A percentile compares a stretch with the other conserved stretches of the same genome.
Evolutionary conservation across 495 filamentous ascomycete genomes (phyloP).

Genomic region (Aspergillus panamensis): DNA sequence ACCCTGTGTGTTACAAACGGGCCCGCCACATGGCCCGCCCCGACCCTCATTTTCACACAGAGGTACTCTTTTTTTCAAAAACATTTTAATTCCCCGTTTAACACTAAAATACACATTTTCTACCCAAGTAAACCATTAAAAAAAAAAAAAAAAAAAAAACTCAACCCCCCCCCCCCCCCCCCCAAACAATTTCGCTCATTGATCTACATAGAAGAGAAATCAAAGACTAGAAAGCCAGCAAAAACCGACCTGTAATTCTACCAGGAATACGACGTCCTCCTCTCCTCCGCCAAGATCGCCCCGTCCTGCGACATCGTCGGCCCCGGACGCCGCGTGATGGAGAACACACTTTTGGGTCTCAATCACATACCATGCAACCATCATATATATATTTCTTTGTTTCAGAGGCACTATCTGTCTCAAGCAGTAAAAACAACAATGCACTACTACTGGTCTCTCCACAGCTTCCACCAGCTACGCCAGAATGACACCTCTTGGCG

Average conservation of each 20-base stretch:
- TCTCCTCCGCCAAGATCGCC: conserved; percentile 21
- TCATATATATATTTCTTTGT: conserved; percentile 32
- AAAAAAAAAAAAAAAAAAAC: too few species aligned
- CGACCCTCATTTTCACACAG: too few species aligned
- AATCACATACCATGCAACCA: conserved; percentile 31
- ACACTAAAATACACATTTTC: too few species aligned
- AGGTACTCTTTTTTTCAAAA: too few species aligned
- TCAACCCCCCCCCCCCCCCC: too few species aligned
- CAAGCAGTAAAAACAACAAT: not conserved
- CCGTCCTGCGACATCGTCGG: conserved; percentile 24
- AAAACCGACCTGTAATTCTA: not conserved
- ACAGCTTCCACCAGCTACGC: not conserved
- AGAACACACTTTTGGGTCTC: conserved; percentile 35
- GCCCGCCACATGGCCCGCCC: too few species aligned
- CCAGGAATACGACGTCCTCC: conserved; percentile 32
- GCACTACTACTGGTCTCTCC: not conserved
- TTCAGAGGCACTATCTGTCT: conserved; percentile 16
- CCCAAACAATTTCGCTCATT: too few species aligned
- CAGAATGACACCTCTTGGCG: conserved; percentile 18
- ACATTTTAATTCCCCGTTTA: too few species aligned
- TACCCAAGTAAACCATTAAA: too few species aligned
- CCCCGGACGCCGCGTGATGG: conserved; percentile 27
- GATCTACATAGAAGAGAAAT: too few species aligned
- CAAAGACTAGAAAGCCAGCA: not conserved
- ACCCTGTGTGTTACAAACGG: too few species aligned